These are phyloP conservation scores for Ceratocystis papillata DNA, from an alignment of 2,329 filamentous ascomycete genomes.

Conservation along the genomic window DNA sequence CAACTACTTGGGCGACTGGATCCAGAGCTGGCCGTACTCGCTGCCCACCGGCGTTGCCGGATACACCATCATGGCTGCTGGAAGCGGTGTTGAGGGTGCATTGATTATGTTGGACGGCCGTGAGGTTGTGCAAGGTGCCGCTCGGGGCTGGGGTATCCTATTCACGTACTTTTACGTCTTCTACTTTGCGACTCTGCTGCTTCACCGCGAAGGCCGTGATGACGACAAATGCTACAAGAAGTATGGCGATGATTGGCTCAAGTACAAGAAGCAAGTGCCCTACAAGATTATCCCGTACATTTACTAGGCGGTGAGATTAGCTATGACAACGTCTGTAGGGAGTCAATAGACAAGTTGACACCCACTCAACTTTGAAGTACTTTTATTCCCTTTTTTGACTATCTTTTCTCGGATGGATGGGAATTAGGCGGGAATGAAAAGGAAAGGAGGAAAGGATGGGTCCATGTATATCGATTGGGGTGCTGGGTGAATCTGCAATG, in stretches of 20 bases:
- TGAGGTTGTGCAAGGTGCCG: constrained; percentile 58
- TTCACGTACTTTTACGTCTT: constrained; percentile 91
- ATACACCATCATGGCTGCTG: constrained; percentile 56
- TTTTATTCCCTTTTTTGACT: not conserved
- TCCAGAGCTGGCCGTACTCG: constrained; percentile 84
- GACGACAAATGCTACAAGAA: constrained; percentile 85
- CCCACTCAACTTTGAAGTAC: not conserved
- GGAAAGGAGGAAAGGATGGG: not conserved
- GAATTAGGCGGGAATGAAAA: not conserved
- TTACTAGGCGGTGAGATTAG: constrained; percentile 44
- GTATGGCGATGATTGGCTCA: constrained; percentile 86
- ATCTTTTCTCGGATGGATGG: not conserved
- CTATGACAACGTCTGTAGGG: not conserved
- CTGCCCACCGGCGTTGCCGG: constrained; percentile 77
- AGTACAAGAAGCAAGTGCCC: constrained; percentile 71
- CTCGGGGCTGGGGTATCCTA: constrained; percentile 71
- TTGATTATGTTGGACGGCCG: constrained; percentile 49
- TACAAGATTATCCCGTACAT: constrained; percentile 77
- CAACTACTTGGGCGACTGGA: constrained; percentile 93
- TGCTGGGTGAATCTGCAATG: not conserved
- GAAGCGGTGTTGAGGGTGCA: constrained; percentile 40
- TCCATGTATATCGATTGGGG: too few relatives aligned
- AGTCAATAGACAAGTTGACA: not conserved
- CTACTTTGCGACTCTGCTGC: constrained; percentile 77
- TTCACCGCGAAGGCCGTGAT: constrained; percentile 78